Base-by-base conservation (phyloP, 1,284 basidiomycete genomes). In the Ustilago nuda region DNA sequence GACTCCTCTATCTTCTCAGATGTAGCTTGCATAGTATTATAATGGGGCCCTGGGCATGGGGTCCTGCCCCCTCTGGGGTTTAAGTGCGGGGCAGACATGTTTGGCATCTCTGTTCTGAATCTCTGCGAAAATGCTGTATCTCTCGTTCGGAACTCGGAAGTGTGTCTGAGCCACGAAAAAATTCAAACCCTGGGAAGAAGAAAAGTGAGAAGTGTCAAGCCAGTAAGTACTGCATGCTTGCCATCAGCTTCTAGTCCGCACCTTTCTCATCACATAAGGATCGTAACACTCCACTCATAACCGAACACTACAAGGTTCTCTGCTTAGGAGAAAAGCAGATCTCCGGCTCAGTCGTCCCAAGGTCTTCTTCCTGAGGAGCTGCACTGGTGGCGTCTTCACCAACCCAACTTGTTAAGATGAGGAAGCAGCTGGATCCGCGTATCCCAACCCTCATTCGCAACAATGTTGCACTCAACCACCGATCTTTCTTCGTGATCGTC, bases 401-500 rank as follows among this genome's bases (percentile, higher is more conserved):
- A 11, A 48, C 17, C 50, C 12, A 60, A 50, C 11, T 7, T 27
- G 65, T 57, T 65, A 62, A 56, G 41, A 84, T 85, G 83, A 70
- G 84, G 54, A 84, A 84, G 64, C 83, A 85, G 68, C 62, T 85
- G 50, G 95, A 98, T 87, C 92, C 93, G 58, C 92, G 95, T 61
- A 95, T 98, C 81, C 94, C 94, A 13, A 92, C 92, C 62, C 90
- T 98, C 69, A 95, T 98, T 86, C 92, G 91, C 82, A 96, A 95
- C 87, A 94, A 94, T 90, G 94, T 97, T 56, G 71, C 82, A 27
- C 72, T 76, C 60, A 95, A 95, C 79, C 93, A 98, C 82, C 89
- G 97, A 43, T 95, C 94, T 7, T 98, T 99, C 89, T 93, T 99
- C 86, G 94, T 98, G 45, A 90, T 99, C 56, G 94, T 99, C 27